Evolutionary conservation across 2,329 filamentous ascomycete species (phyloP).

Genomic region (Periconia sp.): DNA sequence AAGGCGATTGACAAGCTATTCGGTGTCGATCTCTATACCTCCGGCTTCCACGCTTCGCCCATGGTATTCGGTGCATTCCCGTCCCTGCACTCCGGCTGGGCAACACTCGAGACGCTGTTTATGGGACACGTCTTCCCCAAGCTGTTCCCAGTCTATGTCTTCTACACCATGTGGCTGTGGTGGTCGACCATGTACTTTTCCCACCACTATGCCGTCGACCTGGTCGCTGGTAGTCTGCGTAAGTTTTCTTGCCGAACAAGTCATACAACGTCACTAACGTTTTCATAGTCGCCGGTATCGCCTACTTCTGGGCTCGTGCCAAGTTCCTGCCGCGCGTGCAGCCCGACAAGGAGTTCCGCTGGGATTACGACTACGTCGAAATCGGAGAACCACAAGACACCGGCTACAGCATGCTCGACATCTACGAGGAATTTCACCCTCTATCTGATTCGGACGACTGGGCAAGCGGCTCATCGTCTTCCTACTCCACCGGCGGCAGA

Average conservation of each 20-base stretch:
- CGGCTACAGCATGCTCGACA: constrained; percentile 61
- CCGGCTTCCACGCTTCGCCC: constrained; percentile 86
- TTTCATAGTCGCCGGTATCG: constrained; percentile 65
- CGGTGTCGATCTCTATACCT: constrained; percentile 90
- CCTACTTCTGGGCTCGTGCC: constrained; percentile 82
- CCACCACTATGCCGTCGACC: constrained; percentile 94
- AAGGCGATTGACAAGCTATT: constrained; percentile 89
- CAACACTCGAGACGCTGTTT: constrained; percentile 88
- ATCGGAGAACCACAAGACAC: constrained; percentile 68
- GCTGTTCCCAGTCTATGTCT: constrained; percentile 77
- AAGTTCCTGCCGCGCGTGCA: constrained; percentile 84
- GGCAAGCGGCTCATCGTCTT: constrained; percentile 85
- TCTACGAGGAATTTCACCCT: constrained; percentile 59
- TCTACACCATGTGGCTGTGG: constrained; percentile 92
- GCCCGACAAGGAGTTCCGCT: constrained; percentile 82
- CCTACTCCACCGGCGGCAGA: constrained; percentile 69
- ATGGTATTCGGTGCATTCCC: constrained; percentile 96
- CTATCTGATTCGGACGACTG: constrained; percentile 81
- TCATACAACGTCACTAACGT: too few relatives aligned
- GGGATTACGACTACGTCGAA: constrained; percentile 96
- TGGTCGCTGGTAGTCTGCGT: constrained; percentile 80
- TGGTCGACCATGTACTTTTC: constrained; percentile 99
- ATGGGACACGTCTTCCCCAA: constrained; percentile 91
- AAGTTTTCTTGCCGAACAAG: constrained; percentile 35
- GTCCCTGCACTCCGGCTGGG: constrained; percentile 87